A percentile compares a stretch with the other conserved stretches of the same genome.
Conservation (phyloP, 441 rosid species). For the Jatropha multifida region DNA sequence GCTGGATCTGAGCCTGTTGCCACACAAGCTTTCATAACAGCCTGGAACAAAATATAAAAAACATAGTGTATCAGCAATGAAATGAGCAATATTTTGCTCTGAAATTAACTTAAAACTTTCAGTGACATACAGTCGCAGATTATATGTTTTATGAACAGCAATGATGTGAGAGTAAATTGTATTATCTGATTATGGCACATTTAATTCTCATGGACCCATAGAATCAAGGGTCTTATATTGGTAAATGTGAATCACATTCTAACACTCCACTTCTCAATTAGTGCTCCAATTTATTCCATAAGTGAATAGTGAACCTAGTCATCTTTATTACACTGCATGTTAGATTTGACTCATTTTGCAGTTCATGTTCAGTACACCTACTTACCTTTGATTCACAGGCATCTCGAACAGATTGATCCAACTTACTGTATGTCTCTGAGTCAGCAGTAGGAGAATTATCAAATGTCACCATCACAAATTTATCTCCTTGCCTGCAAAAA, state of each 20-base stretch:
- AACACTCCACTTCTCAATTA: not conserved
- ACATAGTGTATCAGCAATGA: not conserved
- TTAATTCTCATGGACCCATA: not conserved
- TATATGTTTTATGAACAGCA: constrained; percentile 1
- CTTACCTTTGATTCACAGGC: constrained; percentile 83
- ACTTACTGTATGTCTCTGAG: constrained; percentile 69
- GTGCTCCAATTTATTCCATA: not conserved
- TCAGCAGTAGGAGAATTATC: constrained; percentile 92
- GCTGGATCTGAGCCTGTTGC: constrained; percentile 66
- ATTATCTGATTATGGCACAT: not conserved
- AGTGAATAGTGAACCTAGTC: not conserved
- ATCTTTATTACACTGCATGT: not conserved
- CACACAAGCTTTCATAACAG: constrained; percentile 86
- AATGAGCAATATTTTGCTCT: not conserved
- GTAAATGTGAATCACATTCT: not conserved
- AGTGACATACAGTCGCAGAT: not conserved
- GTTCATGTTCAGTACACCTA: constrained; percentile 16
- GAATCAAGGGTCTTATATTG: too few relatives aligned
- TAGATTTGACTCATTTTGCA: not conserved
- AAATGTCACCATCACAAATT: constrained; percentile 70
- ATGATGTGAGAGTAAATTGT: not conserved
- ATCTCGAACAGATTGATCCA: constrained; percentile 66
- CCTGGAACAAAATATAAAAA: constrained; percentile 44
- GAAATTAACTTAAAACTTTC: not conserved
- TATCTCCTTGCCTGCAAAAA: constrained; percentile 70